These are phyloP conservation scores for Silene uniflora DNA, from an alignment of 148 eudicot species.

Conservation along the genomic window DNA sequence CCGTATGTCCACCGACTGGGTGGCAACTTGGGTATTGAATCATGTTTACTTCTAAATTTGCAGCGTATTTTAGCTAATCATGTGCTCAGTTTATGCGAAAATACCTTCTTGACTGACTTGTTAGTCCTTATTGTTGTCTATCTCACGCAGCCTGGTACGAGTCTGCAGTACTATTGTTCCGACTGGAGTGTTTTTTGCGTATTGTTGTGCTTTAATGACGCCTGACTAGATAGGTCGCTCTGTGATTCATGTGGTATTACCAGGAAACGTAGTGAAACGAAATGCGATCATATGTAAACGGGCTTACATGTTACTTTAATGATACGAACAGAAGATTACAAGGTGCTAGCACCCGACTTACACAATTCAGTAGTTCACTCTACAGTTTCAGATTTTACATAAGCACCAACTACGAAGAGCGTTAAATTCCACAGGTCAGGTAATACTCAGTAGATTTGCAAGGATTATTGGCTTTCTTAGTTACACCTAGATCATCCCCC, in stretches of 20 bases:
- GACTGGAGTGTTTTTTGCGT: neutral
- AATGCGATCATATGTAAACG: neutral
- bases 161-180: neutral
- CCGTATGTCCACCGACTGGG: too few relatives aligned
- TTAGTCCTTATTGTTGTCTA: too few relatives aligned
- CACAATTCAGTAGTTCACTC: conserved; percentile 16
- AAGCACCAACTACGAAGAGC: conserved; percentile 14
- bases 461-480: conserved; percentile 10
- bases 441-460: conserved; percentile 7
- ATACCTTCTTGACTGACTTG: too few relatives aligned
- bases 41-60: too few relatives aligned
- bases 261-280: neutral
- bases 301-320: neutral
- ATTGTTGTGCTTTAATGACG: neutral
- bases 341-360: conserved; percentile 11
- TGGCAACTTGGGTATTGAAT: too few relatives aligned
- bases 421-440: conserved; percentile 6
- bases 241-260: neutral
- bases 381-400: conserved; percentile 9
- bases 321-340: neutral
- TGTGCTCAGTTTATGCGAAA: too few relatives aligned
- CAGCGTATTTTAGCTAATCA: too few relatives aligned
- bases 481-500: neutral
- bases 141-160: too few relatives aligned
- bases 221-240: neutral